These are phyloP conservation scores for Bolboschoenus planiculmis DNA, from an alignment of 176 grass and related monocot genomes.

Conservation along the genomic window DNA sequence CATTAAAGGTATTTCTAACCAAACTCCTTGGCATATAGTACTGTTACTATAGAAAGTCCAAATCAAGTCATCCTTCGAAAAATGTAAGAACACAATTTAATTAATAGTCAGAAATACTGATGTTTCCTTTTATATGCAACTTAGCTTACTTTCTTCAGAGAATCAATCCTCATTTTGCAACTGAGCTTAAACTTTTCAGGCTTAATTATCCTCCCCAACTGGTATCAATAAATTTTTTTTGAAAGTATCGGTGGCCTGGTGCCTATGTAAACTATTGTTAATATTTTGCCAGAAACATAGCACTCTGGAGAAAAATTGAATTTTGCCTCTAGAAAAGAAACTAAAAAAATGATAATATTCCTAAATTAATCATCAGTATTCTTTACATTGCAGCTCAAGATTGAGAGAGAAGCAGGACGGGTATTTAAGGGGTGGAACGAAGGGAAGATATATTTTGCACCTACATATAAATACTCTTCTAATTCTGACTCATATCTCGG, in stretches of 20 bases:
- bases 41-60: conserved; percentile 1
- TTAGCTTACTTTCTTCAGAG: no score
- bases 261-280: neutral
- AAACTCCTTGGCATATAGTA: neutral
- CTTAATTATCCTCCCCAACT: neutral
- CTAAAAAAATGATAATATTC: neutral
- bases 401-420: conserved; percentile 55
- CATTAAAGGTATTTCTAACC: neutral
- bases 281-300: neutral
- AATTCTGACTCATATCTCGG: conserved; percentile 85
- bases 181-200: neutral
- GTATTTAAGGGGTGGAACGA: conserved; percentile 83
- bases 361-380: neutral
- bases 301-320: neutral
- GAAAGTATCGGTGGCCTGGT: neutral
- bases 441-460: conserved; percentile 90
- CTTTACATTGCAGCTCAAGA: conserved; percentile 54
- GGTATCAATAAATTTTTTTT: neutral
- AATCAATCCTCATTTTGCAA: no score
- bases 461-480: conserved; percentile 81
- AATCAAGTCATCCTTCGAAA: neutral
- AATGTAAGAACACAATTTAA: neutral
- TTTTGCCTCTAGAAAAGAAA: neutral
- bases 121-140: no score
- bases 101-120: neutral